A percentile compares a stretch with the other conserved stretches of the same genome.
Evolutionary conservation across 2,329 filamentous ascomycete species (phyloP).

Genomic region (Cladophialophora bantiana): DNA sequence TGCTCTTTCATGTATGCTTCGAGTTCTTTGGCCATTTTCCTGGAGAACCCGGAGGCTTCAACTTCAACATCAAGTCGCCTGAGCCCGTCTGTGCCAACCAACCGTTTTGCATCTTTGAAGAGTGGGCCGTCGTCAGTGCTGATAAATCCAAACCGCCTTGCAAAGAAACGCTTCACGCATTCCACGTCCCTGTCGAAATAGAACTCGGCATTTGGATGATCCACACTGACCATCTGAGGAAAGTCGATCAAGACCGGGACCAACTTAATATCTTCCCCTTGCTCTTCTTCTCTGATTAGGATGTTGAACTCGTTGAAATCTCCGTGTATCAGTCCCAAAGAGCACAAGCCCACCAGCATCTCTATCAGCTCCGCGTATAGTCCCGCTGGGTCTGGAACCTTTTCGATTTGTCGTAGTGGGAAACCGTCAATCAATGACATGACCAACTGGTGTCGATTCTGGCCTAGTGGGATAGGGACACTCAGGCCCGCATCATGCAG

Average conservation of each 20-base stretch:
- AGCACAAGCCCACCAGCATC: constrained; percentile 82
- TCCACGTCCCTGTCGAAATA: constrained; percentile 97
- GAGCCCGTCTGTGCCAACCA: constrained; percentile 68
- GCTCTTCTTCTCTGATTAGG: constrained; percentile 76
- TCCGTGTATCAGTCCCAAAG: constrained; percentile 90
- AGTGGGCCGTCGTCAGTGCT: constrained; percentile 82
- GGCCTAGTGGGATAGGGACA: constrained; percentile 84
- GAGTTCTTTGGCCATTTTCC: constrained; percentile 94
- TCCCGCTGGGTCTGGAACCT: constrained; percentile 80
- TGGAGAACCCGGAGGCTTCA: constrained; percentile 92
- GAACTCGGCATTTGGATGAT: constrained; percentile 91
- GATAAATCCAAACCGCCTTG: constrained; percentile 85
- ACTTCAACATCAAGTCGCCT: constrained; percentile 84
- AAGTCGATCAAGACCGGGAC: constrained; percentile 94
- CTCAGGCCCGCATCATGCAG: constrained; percentile 83
- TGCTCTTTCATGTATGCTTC: constrained; percentile 85
- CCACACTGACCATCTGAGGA: constrained; percentile 96
- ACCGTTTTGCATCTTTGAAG: constrained; percentile 82
- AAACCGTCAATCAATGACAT: constrained; percentile 95
- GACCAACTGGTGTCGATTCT: constrained; percentile 93
- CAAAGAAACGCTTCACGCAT: constrained; percentile 94
- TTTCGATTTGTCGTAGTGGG: constrained; percentile 85
- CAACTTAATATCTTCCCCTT: constrained; percentile 50
- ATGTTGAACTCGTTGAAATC: constrained; percentile 99
- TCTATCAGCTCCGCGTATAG: constrained; percentile 91